Conservation (phyloP, 2,329 filamentous ascomycete species). For the Pseudopithomyces chartarum region DNA sequence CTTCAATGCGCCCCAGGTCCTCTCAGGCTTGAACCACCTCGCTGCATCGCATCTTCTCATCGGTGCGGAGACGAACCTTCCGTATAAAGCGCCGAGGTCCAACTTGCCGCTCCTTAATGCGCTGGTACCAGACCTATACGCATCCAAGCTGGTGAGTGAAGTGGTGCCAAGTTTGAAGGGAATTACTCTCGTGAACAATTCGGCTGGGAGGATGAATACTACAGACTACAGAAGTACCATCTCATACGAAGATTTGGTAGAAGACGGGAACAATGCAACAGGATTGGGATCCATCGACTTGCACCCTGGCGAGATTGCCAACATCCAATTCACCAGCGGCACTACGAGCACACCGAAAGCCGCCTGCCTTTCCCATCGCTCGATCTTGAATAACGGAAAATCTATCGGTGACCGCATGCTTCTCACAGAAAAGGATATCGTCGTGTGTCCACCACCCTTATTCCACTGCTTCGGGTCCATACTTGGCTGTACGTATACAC, state of each 20-base stretch:
- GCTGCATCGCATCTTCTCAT: constrained; percentile 76
- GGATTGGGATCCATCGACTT: constrained; percentile 57
- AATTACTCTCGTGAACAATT: constrained; percentile 82
- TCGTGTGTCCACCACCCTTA: constrained; percentile 65
- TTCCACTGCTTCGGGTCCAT: constrained; percentile 85
- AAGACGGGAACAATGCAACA: constrained; percentile 48
- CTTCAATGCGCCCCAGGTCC: constrained; percentile 81
- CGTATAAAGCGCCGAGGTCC: constrained; percentile 65
- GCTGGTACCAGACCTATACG: constrained; percentile 56
- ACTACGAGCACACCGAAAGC: constrained; percentile 92
- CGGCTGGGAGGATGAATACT: constrained; percentile 58
- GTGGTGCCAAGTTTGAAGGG: constrained; percentile 70
- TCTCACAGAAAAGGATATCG: constrained; percentile 71
- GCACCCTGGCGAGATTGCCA: constrained; percentile 73
- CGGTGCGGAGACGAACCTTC: constrained; percentile 83
- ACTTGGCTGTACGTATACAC: constrained; percentile 59
- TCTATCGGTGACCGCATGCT: constrained; percentile 87
- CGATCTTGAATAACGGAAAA: constrained; percentile 90
- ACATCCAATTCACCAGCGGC: constrained; percentile 97
- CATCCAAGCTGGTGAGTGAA: constrained; percentile 55
- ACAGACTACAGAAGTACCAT: constrained; percentile 42
- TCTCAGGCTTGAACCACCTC: constrained; percentile 78
- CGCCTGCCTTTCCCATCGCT: constrained; percentile 81
- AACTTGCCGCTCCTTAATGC: constrained; percentile 64
- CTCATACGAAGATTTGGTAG: constrained; percentile 52